Evolutionary conservation across 2,329 filamentous ascomycete species (phyloP).

Genomic region (Lecanicillium sp.): DNA sequence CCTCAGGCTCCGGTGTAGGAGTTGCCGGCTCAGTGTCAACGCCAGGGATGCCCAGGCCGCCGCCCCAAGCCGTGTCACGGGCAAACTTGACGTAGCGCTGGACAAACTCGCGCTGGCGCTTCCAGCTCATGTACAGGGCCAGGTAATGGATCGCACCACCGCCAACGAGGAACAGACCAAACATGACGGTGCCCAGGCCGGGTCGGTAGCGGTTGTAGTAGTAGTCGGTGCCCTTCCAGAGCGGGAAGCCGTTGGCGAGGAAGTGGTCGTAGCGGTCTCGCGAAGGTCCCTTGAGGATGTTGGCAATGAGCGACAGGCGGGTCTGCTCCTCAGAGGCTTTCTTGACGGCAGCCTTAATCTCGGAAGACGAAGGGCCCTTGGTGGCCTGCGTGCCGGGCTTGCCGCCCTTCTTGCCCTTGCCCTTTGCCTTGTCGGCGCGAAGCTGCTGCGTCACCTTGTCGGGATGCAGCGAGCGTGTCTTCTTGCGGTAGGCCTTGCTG

Average conservation of each 20-base stretch:
- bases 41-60: slow-evolving; percentile 65
- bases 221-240: slow-evolving; percentile 96
- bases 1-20: slow-evolving; percentile 36
- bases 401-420: slow-evolving; percentile 32
- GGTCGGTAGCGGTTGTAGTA: slow-evolving; percentile 94
- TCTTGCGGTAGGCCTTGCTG: slow-evolving; percentile 89
- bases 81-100: slow-evolving; percentile 88
- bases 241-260: slow-evolving; percentile 83
- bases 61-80: slow-evolving; percentile 81
- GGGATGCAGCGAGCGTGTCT: slow-evolving; percentile 74
- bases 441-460: slow-evolving; percentile 91
- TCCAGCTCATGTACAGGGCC: slow-evolving; percentile 77
- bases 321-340: slow-evolving; percentile 75
- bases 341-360: slow-evolving; percentile 73
- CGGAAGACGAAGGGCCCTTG: slow-evolving; percentile 63
- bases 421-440: slow-evolving; percentile 53
- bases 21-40: slow-evolving; percentile 40
- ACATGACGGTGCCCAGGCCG: slow-evolving; percentile 74
- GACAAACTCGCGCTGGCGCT: slow-evolving; percentile 83
- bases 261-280: slow-evolving; percentile 94
- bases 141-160: slow-evolving; percentile 85
- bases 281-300: slow-evolving; percentile 72
- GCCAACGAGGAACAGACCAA: slow-evolving; percentile 69
- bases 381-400: slow-evolving; percentile 56
- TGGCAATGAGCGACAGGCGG: slow-evolving; percentile 73